Evolutionary conservation across 306 rosid species (phyloP).

Genomic region (Casuarina equisetifolia): DNA sequence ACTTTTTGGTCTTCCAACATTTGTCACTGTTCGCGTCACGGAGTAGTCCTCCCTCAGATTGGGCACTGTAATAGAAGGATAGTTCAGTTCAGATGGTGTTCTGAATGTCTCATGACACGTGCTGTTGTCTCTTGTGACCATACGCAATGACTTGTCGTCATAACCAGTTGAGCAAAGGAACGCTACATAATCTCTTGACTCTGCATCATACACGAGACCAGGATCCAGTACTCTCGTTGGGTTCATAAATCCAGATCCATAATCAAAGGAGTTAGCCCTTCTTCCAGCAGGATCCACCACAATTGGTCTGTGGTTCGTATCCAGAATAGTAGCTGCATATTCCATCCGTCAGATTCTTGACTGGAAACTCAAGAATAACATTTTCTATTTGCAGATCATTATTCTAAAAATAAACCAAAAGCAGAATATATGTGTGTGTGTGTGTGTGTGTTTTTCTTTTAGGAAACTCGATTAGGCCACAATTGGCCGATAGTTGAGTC

Average conservation of each 20-base stretch:
- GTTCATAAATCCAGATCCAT: constrained; percentile 78
- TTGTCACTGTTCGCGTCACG: constrained; percentile 62
- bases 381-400: background rate
- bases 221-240: constrained; percentile 71
- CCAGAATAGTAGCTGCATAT: constrained; percentile 69
- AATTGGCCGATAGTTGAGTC: background rate
- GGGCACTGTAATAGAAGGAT: constrained; percentile 74
- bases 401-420: constrained; percentile 4
- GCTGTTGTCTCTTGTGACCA: constrained; percentile 64
- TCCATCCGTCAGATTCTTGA: constrained; percentile 29
- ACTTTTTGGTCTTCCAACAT: constrained; percentile 61
- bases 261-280: constrained; percentile 69
- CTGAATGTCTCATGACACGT: constrained; percentile 51
- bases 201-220: constrained; percentile 62
- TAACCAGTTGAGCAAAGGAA: constrained; percentile 78
- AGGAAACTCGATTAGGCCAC: background rate
- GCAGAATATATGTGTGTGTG: background rate
- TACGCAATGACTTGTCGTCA: constrained; percentile 56
- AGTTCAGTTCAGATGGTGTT: constrained; percentile 59
- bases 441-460: background rate
- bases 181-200: constrained; percentile 47
- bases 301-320: constrained; percentile 54
- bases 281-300: constrained; percentile 57
- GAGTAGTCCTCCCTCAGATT: constrained; percentile 53
- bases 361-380: background rate